Percentiles rank a stretch among this genome's conserved stretches.
These are phyloP conservation scores for Phytopythium sindhum DNA, from an alignment of 352 stramenopile species.

Conservation along the genomic window DNA sequence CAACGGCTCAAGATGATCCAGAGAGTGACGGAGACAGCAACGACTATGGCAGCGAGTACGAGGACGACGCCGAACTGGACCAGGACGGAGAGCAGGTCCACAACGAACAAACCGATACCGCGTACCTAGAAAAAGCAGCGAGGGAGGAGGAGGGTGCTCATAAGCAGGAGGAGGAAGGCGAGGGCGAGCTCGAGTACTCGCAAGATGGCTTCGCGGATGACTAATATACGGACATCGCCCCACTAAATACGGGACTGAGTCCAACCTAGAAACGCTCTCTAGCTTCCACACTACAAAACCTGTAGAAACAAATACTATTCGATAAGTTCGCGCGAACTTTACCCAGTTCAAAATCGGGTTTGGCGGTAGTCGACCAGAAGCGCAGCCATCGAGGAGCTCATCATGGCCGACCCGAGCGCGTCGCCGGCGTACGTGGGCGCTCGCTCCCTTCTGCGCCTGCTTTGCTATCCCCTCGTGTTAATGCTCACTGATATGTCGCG, in stretches of 20 bases:
- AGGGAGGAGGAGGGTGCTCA: slow-evolving; percentile 13
- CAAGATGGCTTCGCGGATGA: slow-evolving; percentile 41
- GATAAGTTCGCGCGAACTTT: slow-evolving; percentile 5
- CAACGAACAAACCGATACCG: background rate
- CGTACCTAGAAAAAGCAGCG: background rate
- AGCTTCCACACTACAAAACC: background rate
- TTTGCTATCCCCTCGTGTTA: background rate
- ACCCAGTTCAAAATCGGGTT: background rate
- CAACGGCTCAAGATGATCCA: background rate
- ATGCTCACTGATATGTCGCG: background rate
- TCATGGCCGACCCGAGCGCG: background rate
- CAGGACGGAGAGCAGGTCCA: slow-evolving; percentile 12
- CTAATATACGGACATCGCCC: background rate
- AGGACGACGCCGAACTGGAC: slow-evolving; percentile 23
- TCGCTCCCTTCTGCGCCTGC: background rate
- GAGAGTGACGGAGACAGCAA: slow-evolving; percentile 10
- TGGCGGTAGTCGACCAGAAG: background rate
- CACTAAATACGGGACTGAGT: slow-evolving; percentile 1
- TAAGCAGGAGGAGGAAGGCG: slow-evolving; percentile 9
- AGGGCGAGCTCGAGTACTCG: slow-evolving; percentile 22
- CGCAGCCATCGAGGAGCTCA: no score
- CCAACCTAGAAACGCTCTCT: background rate
- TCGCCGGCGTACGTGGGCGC: background rate
- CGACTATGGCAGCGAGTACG: slow-evolving; percentile 38
- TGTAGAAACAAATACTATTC: background rate